A percentile compares a stretch with the other conserved stretches of the same genome.
Conservation (phyloP, 306 rosid species). For the Castanea mollissima region DNA sequence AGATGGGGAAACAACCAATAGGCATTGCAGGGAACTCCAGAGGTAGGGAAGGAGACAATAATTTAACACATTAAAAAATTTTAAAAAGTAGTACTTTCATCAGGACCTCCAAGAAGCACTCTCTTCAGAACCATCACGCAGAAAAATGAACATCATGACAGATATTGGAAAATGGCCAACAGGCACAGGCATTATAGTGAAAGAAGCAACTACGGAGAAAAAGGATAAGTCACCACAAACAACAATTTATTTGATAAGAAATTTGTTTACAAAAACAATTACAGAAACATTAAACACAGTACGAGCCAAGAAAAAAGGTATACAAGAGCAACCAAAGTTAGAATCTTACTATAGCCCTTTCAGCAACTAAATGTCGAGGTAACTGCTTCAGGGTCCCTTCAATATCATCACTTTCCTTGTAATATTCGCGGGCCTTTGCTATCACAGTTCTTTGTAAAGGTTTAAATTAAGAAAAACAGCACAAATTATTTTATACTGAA, state of each 20-base stretch:
- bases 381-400: slow-evolving; percentile 88
- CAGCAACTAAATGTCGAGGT: slow-evolving; percentile 83
- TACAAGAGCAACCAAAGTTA: slow-evolving; percentile 24
- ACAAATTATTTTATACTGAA: slow-evolving; percentile 5
- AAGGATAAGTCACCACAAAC: slow-evolving; percentile 7
- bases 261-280: not conserved
- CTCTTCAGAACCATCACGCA: slow-evolving; percentile 2
- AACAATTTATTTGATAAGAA: not conserved
- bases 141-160: not conserved
- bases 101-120: slow-evolving; percentile 1
- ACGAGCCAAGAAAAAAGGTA: slow-evolving; percentile 7
- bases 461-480: slow-evolving; percentile 46
- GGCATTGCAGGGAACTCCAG: too few species aligned
- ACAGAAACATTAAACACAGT: slow-evolving; percentile 19
- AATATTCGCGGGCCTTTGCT: slow-evolving; percentile 75
- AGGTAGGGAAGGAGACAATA: too few species aligned
- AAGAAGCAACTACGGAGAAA: not conserved
- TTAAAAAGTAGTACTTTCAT: not conserved
- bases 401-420: slow-evolving; percentile 65
- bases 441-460: slow-evolving; percentile 61
- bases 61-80: too few species aligned
- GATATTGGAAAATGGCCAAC: not conserved
- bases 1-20: too few species aligned
- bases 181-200: not conserved
- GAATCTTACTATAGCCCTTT: slow-evolving; percentile 81